Base-by-base conservation (phyloP, 495 filamentous ascomycete genomes). In the Cercophora newfieldiana region DNA sequence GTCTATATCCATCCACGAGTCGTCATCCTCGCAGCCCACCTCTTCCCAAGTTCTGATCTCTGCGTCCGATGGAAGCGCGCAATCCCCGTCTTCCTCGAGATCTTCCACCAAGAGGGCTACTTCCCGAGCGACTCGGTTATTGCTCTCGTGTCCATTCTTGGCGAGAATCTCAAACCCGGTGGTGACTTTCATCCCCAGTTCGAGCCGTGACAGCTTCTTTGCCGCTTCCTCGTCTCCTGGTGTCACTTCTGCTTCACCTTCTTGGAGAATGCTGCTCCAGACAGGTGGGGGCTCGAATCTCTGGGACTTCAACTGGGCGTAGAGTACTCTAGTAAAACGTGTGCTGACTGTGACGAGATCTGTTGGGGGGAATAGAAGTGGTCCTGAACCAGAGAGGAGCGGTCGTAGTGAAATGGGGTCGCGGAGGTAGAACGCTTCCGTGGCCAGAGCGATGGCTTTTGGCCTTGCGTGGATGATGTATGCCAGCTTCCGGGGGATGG, bases 81-180 rank as follows among this genome's bases (percentile, higher is more conserved):
- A 81, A 54, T 87, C 85, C 3, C 80, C 81, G 16, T 81, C 78
- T 33, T 83, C 80, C 59, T 78, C 84, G 0, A 96, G 67, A 70
- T 96, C 92, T 30, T 91, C 89, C 1, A 97, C 78, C 3, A 94
- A 69, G 14, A 96, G 71, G 33, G 86, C 86, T 33, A 96, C 88
- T 71, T 96, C 91, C 44, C 90, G 81, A 2, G 90, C 88, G 1
- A 79, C 69, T 6, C 86, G 79, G 70, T 87, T 92, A 54, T 90
- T 83, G 68, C 84, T 83, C 59, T 88, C 85, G 57, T 89, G 83
- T 14, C 87, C 81, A 69, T 90, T 85, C 16, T 76, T 77, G 1
- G 93, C 72, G 21, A 98, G 83, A 87, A 98, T 95, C 79, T 98
- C 95, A 69, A 97, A 92, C 0, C 94, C 96, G 67, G 89, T 91